Base-by-base conservation (phyloP, 1,284 basidiomycete genomes). In the Apiotrichum domesticum region DNA sequence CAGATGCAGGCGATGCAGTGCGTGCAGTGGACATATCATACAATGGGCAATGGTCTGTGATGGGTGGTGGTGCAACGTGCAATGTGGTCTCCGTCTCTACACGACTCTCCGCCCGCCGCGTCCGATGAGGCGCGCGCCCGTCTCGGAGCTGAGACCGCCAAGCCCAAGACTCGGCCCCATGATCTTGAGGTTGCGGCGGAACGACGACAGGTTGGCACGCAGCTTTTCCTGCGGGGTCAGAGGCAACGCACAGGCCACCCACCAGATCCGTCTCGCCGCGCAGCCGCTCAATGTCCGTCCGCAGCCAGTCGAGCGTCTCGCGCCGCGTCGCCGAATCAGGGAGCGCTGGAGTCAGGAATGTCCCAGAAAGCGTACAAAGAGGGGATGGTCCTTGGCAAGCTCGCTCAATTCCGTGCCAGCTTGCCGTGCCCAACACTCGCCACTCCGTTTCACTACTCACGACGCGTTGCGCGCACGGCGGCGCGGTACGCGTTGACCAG, bases 241-340 rank as follows among this genome's bases (percentile, higher is more conserved):
- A 35, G 40, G n/a, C 29, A 4, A 34, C 1, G 10, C 11, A 51
- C 7, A 34, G 21, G 37, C 32, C 1, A 66, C 74, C 54, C 46
- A 74, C 75, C 9, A 75, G 55, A 57, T 74, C 69, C 3, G 65
- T 63, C 34, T 69, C 66, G 7, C 54, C 52, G 14, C 62, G 55
- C 8, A 77, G 49, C 45, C 70, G 59, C 58, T 74, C 72, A 11
- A 77, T 52, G 49, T 77, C 75, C 2, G 57, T 54, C 50, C 75
- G 58, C 9, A 77, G 58, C 65, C 68, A 76, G 63, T 77, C 68
- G 33, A 77, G 64, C 37, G 75, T 76, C 56, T 77, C 75, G 41
- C 75, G 47, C 14, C 75, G 63, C 2, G 70, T 73, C 8, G 59
- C 51, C 1, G 67, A 53, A 54, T 75, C 73, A 7, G 73, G 74